Evolutionary conservation across 768 basidiomycete species (phyloP).

Genomic region (Hypholoma fasciculare): DNA sequence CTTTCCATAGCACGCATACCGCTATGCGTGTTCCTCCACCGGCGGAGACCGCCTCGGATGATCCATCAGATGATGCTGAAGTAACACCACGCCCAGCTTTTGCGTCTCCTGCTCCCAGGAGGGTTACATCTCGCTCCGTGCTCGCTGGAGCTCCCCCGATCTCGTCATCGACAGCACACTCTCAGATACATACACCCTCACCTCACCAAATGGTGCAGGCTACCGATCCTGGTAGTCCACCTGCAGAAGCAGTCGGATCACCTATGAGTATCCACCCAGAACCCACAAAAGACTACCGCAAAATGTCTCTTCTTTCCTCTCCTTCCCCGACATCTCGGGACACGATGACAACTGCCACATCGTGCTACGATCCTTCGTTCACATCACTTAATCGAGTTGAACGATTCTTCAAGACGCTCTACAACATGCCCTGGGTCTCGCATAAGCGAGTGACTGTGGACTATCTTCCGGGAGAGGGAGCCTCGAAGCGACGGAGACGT

Average conservation of each 20-base stretch:
- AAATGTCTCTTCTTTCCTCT: slow-evolving; percentile 29
- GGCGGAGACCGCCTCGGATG: neutral
- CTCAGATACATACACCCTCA: neutral
- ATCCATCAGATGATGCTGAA: neutral
- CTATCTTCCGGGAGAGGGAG: slow-evolving; percentile 38
- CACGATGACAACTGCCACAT: slow-evolving; percentile 19
- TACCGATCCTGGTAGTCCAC: neutral
- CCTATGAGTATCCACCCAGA: slow-evolving; percentile 33
- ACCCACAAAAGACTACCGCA: slow-evolving; percentile 36
- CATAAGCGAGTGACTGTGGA: slow-evolving; percentile 43
- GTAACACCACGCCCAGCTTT: neutral
- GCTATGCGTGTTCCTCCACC: neutral
- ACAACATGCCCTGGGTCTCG: slow-evolving; percentile 49
- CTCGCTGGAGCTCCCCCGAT: slow-evolving; percentile 7
- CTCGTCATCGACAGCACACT: slow-evolving; percentile 1
- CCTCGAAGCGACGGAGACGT: slow-evolving; percentile 14
- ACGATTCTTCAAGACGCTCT: slow-evolving; percentile 40
- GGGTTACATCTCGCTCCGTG: neutral
- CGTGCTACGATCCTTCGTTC: slow-evolving; percentile 36
- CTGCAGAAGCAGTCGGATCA: slow-evolving; percentile 18
- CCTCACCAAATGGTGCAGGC: neutral
- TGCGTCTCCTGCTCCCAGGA: neutral
- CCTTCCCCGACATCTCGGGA: slow-evolving; percentile 19
- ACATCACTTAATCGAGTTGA: slow-evolving; percentile 38
- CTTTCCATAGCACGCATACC: slow-evolving; percentile 14